Evolutionary conservation across 192 early-diverging fungal genomes (phyloP).

Genomic region (Glomus cerebriforme): DNA sequence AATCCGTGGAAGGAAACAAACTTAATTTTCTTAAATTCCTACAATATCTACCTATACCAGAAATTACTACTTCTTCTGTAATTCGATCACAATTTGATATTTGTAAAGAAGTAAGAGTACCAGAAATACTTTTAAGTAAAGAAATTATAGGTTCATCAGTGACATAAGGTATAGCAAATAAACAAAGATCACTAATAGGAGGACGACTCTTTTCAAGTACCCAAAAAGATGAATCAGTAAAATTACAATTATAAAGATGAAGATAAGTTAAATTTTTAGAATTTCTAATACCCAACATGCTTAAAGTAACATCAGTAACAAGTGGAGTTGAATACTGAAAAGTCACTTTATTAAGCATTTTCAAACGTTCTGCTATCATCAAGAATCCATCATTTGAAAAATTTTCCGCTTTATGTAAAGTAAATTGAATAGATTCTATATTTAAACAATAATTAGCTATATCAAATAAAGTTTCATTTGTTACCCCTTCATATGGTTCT

Average conservation of each 20-base stretch:
- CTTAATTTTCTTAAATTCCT: slow-evolving; percentile 19
- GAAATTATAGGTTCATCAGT: slow-evolving; percentile 15
- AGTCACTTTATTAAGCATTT: slow-evolving; percentile 5
- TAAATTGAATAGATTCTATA: slow-evolving; percentile 24
- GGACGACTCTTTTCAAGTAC: slow-evolving; percentile 1
- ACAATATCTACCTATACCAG: background rate
- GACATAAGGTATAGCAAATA: slow-evolving; percentile 5
- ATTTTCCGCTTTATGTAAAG: background rate
- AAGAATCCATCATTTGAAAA: slow-evolving; percentile 27
- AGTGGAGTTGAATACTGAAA: slow-evolving; percentile 17
- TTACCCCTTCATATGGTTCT: slow-evolving; percentile 25
- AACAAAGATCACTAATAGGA: slow-evolving; percentile 29
- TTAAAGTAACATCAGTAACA: slow-evolving; percentile 21
- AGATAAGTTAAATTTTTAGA: slow-evolving; percentile 10
- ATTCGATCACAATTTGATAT: slow-evolving; percentile 27
- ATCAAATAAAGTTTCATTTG: slow-evolving; percentile 4
- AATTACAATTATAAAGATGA: slow-evolving; percentile 29
- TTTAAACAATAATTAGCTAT: slow-evolving; percentile 15
- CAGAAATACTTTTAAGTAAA: background rate
- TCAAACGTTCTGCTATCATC: slow-evolving; percentile 1
- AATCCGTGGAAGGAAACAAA: slow-evolving; percentile 17
- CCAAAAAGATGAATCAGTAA: slow-evolving; percentile 9
- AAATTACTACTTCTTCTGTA: slow-evolving; percentile 1
- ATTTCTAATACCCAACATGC: background rate
- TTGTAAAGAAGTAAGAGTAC: slow-evolving; percentile 24